Percentiles rank a stretch among this genome's conserved stretches.
Evolutionary conservation across 306 rosid species (phyloP).

Genomic region (Pyrus bretschneideri): DNA sequence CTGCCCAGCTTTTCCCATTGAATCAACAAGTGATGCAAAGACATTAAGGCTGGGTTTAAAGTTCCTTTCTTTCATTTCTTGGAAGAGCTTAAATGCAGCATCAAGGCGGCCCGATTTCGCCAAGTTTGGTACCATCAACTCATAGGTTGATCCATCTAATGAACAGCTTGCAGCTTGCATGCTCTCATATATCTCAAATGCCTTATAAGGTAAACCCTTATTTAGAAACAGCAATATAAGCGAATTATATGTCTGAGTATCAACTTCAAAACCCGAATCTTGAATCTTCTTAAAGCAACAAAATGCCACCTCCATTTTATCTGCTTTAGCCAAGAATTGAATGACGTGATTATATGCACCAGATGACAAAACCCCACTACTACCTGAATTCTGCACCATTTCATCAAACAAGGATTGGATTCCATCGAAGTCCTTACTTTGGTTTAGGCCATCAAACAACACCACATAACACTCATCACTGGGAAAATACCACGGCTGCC

Average conservation of each 20-base stretch:
- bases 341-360: conserved; percentile 67
- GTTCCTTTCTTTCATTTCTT: conserved; percentile 70
- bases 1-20: conserved; percentile 93
- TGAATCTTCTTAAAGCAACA: conserved; percentile 78
- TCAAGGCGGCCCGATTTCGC: conserved; percentile 94
- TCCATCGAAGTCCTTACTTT: conserved; percentile 63
- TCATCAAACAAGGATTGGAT: conserved; percentile 78
- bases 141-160: conserved; percentile 76
- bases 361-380: conserved; percentile 34
- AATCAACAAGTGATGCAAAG: conserved; percentile 77
- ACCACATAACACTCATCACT: conserved; percentile 64
- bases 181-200: conserved; percentile 85
- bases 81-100: conserved; percentile 81
- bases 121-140: conserved; percentile 81
- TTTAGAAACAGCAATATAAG: conserved; percentile 71
- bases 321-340: conserved; percentile 77
- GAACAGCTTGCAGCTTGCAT: conserved; percentile 60
- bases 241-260: conserved; percentile 66
- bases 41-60: conserved; percentile 53
- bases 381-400: conserved; percentile 61
- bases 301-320: conserved; percentile 80
- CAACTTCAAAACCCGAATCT: conserved; percentile 57
- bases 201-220: conserved; percentile 91
- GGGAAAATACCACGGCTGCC: conserved; percentile 74
- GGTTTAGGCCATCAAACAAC: conserved; percentile 70